Evolutionary conservation across 257 asterid species (phyloP), one percentile per base, ranked within the genome.

Genomic region (Solanum ossicruentum): DNA sequence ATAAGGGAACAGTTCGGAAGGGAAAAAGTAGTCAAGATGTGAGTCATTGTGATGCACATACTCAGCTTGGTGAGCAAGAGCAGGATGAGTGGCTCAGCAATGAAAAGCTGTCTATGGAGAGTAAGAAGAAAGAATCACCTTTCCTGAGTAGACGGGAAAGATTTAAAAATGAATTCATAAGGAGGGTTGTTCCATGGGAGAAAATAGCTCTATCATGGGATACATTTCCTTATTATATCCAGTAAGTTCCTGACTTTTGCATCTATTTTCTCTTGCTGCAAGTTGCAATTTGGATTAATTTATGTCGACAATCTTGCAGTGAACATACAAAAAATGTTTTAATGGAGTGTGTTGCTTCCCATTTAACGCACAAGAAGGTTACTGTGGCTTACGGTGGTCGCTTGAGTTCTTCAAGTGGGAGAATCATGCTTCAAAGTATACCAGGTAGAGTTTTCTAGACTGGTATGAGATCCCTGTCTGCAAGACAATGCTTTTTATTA

Each of bases 111-210:
- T 90, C 96, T 26, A 91, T 92, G 47, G 99, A 97, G 90, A 91
- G 89, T 87, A 95, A 93, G 87, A 94, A 92, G 88, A 96, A 91
- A 86, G 98, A 97, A 54, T 97, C 99, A 45, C 97, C 98, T 45
- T 97, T 94, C 91, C 84, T 94, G 82, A 86, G 94, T 45, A 92
- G 92, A 72, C 89, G 90, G 56, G 98, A 95, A 84, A 92, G 95
- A 88, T 94, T 92, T 85, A 93, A 89, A 88, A 97, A 92, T 80
- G 99, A 95, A 90, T 92, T 94, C 77, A 58, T 92, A 88, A 88
- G 98, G 83, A 90, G 98, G 92, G 83, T 97, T 87, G 95, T 94
- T 85, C 98, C 98, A 58, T 97, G 98, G 98, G 98, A 95, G 85
- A 95, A 94, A 84, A 92, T 97, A 77, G 90, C 94, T 1, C 91